These are phyloP conservation scores for Pseudoneurospora amorphoporcata DNA, from an alignment of 495 filamentous ascomycete genomes.

Conservation along the genomic window DNA sequence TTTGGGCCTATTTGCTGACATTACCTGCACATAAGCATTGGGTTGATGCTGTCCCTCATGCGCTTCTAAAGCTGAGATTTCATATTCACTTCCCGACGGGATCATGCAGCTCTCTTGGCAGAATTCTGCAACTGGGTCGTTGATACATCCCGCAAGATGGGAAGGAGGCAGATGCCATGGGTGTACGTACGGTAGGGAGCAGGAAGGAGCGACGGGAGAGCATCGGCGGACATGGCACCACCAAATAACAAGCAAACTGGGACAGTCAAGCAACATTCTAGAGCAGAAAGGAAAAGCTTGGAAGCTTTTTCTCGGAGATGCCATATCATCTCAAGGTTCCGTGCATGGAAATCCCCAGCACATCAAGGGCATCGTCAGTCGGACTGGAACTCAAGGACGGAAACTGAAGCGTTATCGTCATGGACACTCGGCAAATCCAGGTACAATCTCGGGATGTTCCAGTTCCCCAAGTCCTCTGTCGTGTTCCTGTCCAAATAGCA, in stretches of 20 bases:
- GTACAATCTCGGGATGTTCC: background rate
- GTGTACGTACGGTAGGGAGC: background rate
- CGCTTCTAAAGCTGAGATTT: background rate
- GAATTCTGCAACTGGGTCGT: background rate
- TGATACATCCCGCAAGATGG: background rate
- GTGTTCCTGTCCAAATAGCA: slow-evolving; percentile 1
- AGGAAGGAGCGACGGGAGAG: background rate
- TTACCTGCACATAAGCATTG: background rate
- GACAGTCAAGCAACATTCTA: background rate
- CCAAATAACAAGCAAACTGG: background rate
- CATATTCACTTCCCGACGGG: background rate
- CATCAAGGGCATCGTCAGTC: background rate
- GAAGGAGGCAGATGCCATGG: background rate
- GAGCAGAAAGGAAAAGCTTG: background rate
- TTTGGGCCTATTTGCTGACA: background rate
- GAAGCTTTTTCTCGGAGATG: background rate
- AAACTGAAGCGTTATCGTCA: background rate
- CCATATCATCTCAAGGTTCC: background rate
- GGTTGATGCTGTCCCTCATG: background rate
- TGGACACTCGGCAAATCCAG: background rate
- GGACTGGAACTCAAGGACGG: background rate
- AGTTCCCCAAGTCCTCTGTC: background rate
- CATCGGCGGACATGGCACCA: background rate
- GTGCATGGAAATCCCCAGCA: background rate
- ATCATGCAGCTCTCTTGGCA: background rate